phyloP scores from a whole-genome alignment of 2,329 filamentous ascomycete genomes.

The Stemphylium beticola region DNA sequence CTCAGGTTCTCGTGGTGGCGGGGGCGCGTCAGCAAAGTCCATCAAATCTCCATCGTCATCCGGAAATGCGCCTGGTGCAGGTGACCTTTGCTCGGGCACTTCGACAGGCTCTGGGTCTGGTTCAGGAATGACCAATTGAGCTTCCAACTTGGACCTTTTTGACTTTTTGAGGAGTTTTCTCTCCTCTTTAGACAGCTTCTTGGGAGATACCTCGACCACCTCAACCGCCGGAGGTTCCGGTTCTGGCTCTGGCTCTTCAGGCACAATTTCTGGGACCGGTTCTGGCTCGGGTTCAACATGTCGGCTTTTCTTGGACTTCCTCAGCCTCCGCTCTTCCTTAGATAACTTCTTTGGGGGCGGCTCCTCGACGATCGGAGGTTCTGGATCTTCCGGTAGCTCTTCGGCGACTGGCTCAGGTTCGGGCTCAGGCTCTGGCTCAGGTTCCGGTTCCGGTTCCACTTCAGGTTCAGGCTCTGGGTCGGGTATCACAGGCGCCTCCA shows the following conservation, averaged over 20 bases:
- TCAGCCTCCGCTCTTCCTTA: slow-evolving; percentile 10
- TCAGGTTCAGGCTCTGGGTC: slow-evolving; percentile 15
- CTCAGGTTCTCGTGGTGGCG: slow-evolving; percentile 8
- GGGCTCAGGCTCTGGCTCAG: slow-evolving; percentile 16
- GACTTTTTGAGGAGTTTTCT: slow-evolving; percentile 28
- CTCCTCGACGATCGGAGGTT: slow-evolving; percentile 29
- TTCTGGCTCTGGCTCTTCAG: slow-evolving; percentile 31
- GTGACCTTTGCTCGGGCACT: slow-evolving; percentile 41
- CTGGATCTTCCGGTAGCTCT: slow-evolving; percentile 33
- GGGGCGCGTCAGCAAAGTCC: slow-evolving; percentile 27
- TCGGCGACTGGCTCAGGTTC: slow-evolving; percentile 34
- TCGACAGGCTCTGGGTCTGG: slow-evolving; percentile 43
- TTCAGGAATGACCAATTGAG: slow-evolving; percentile 36
- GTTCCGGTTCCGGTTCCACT: slow-evolving; percentile 8
- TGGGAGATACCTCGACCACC: slow-evolving; percentile 35
- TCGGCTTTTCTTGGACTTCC: slow-evolving; percentile 16
- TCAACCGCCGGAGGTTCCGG: slow-evolving; percentile 38
- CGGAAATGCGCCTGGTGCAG: slow-evolving; percentile 56
- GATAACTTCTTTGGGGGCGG: slow-evolving; percentile 18
- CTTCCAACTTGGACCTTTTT: slow-evolving; percentile 35
- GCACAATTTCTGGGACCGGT: slow-evolving; percentile 29
- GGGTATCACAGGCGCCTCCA: slow-evolving; percentile 11
- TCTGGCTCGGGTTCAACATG: slow-evolving; percentile 25
- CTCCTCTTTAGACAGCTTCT: slow-evolving; percentile 39
- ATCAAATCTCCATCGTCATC: slow-evolving; percentile 51